These are phyloP conservation scores for Leptosphaerulina australis DNA, from an alignment of 2,329 filamentous ascomycete species.

Conservation along the genomic window DNA sequence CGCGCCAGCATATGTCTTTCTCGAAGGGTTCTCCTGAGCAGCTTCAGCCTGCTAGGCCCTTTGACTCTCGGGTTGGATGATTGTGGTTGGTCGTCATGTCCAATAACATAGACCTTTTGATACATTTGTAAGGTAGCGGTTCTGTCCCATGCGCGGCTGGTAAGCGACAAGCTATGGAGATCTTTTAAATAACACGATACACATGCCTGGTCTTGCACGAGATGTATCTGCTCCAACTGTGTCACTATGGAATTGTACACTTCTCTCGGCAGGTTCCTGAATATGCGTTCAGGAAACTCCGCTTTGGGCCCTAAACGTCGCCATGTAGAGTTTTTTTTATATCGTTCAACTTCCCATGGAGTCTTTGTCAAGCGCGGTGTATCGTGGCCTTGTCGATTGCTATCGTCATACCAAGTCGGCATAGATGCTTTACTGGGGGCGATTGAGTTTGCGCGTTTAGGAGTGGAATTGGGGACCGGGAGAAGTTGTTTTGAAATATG, in stretches of 20 bases:
- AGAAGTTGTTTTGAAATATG: neutral
- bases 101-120: slow-evolving; percentile 55
- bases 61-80: slow-evolving; percentile 52
- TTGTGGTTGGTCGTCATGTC: slow-evolving; percentile 48
- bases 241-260: slow-evolving; percentile 62
- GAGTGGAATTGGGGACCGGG: neutral
- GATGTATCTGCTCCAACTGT: slow-evolving; percentile 57
- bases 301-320: slow-evolving; percentile 24
- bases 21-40: slow-evolving; percentile 61
- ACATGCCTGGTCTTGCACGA: slow-evolving; percentile 49
- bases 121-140: slow-evolving; percentile 56
- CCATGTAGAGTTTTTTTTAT: slow-evolving; percentile 42
- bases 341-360: slow-evolving; percentile 49
- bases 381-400: slow-evolving; percentile 12
- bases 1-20: slow-evolving; percentile 58
- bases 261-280: slow-evolving; percentile 58
- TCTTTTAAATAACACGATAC: slow-evolving; percentile 62
- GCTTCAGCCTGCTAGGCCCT: slow-evolving; percentile 58
- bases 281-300: slow-evolving; percentile 39
- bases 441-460: neutral
- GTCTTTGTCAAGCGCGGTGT: slow-evolving; percentile 41
- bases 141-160: slow-evolving; percentile 63
- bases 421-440: slow-evolving; percentile 5
- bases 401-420: neutral
- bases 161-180: slow-evolving; percentile 59